Evolutionary conservation across 2,329 filamentous ascomycete species (phyloP), one percentile per base, ranked within the genome.

Genomic region (Leptographium wingfieldii): DNA sequence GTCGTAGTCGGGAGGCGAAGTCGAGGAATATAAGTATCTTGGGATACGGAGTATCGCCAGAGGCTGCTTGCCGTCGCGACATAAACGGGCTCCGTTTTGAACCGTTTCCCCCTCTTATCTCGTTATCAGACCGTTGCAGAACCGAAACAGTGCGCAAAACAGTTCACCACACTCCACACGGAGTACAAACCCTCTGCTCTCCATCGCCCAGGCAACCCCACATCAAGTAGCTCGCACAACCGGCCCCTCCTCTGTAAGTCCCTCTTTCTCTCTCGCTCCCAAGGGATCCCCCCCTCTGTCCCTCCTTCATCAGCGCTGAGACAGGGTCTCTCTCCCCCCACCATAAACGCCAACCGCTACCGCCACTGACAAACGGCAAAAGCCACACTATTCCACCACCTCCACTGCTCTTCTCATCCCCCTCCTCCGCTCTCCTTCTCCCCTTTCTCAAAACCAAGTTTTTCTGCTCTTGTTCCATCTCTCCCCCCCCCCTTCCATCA

Each of bases 121-220:
- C 4, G 14, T 9, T 38, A 38, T 38, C 25, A 14, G 16, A 33
- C 52, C 52, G 31, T 31, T 51, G 22, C 48, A 11, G 5, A 27
- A 22, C 4, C 9, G 48, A 54, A 46, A 56, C 55, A 56, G 40
- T 56, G 55, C 40, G 52, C 49, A 27, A 27, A 14, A 12, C 40
- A 16, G 29, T 9, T 6, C 25, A 5, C 6, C 49, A 19, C 25
- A 10, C 5, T 16, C 35, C 25, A 11, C 57, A 35, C 51, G 35
- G 43, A 52, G 43, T 51, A 35, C 56, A n/a, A 16, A 11, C 3
- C n/a, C 43, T 10, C 7, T 5, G 10, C 31, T 10, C n/a, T 19
- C 35, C 35, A 59, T 59, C 38, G 49, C 51, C 51, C 57, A 55
- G 57, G 5, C 57, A 48, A 59, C 57, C 57, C 57, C 57, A 27